Conservation (phyloP, 2,329 filamentous ascomycete genomes). For the Xylaria sp. region DNA sequence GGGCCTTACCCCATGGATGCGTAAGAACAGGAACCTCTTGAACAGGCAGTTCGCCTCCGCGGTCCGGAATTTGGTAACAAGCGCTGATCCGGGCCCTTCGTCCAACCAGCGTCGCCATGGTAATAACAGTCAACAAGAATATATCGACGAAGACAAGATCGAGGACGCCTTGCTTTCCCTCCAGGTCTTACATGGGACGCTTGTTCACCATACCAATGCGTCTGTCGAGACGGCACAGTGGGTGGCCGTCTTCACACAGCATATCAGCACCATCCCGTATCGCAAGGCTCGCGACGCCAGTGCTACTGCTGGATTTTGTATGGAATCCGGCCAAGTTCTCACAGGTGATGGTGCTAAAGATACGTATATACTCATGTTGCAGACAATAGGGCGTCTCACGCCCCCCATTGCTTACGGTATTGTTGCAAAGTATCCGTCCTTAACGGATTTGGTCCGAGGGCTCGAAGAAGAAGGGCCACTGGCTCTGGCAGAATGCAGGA, state of each 20-base stretch:
- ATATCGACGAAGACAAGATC: slow-evolving; percentile 73
- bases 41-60: slow-evolving; percentile 75
- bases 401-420: slow-evolving; percentile 78
- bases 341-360: slow-evolving; percentile 73
- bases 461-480: slow-evolving; percentile 69
- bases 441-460: slow-evolving; percentile 67
- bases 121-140: slow-evolving; percentile 58
- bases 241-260: slow-evolving; percentile 79
- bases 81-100: slow-evolving; percentile 44
- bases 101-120: slow-evolving; percentile 48
- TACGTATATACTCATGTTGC: slow-evolving; percentile 79
- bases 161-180: slow-evolving; percentile 77
- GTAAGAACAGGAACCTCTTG: slow-evolving; percentile 73
- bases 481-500: slow-evolving; percentile 70
- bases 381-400: slow-evolving; percentile 78
- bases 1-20: slow-evolving; percentile 72
- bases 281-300: slow-evolving; percentile 63
- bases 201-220: slow-evolving; percentile 75
- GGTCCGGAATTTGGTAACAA: slow-evolving; percentile 63
- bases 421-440: slow-evolving; percentile 67
- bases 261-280: slow-evolving; percentile 81
- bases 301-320: slow-evolving; percentile 75
- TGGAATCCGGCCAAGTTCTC: slow-evolving; percentile 80
- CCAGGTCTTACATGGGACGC: slow-evolving; percentile 72
- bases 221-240: slow-evolving; percentile 75